Percentiles rank a stretch among this genome's conserved stretches.
These are phyloP conservation scores for Trametes pubescens DNA, from an alignment of 1,284 basidiomycete genomes.

Conservation along the genomic window DNA sequence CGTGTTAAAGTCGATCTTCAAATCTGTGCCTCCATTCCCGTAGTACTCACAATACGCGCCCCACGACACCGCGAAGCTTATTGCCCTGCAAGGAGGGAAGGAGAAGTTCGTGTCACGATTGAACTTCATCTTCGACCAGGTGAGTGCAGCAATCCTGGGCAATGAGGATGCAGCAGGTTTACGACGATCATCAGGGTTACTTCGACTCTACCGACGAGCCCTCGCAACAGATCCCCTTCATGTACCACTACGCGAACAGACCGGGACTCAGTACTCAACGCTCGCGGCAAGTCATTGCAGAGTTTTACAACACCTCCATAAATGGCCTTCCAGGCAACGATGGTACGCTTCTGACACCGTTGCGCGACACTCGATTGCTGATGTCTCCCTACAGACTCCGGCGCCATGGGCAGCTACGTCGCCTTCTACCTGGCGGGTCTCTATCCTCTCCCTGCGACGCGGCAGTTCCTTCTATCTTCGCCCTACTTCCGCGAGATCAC, in stretches of 20 bases:
- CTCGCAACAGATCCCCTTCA: constrained; percentile 68
- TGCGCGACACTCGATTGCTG: not conserved
- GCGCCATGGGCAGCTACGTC: constrained; percentile 75
- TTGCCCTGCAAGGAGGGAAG: constrained; percentile 64
- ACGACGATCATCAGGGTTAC: constrained; percentile 46
- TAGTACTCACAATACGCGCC: constrained; percentile 57
- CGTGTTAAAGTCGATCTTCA: not conserved
- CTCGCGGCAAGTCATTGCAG: constrained; percentile 60
- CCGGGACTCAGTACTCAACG: constrained; percentile 65
- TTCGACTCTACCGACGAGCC: constrained; percentile 68
- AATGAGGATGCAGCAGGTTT: not conserved
- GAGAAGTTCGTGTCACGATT: constrained; percentile 61
- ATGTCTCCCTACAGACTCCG: constrained; percentile 45
- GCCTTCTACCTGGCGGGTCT: constrained; percentile 67
- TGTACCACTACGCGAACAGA: constrained; percentile 69
- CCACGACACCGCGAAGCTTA: constrained; percentile 67
- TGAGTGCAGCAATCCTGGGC: constrained; percentile 30
- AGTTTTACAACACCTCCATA: constrained; percentile 62
- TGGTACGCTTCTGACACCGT: constrained; percentile 46
- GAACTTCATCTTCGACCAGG: constrained; percentile 63
- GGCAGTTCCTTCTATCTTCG: constrained; percentile 65
- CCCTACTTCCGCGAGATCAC: constrained; percentile 68
- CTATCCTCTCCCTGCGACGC: constrained; percentile 68
- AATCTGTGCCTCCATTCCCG: not conserved
- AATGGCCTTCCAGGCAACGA: constrained; percentile 69